Evolutionary conservation across 2,329 filamentous ascomycete genomes (phyloP).

Genomic region (Incumbomyces delicatus): DNA sequence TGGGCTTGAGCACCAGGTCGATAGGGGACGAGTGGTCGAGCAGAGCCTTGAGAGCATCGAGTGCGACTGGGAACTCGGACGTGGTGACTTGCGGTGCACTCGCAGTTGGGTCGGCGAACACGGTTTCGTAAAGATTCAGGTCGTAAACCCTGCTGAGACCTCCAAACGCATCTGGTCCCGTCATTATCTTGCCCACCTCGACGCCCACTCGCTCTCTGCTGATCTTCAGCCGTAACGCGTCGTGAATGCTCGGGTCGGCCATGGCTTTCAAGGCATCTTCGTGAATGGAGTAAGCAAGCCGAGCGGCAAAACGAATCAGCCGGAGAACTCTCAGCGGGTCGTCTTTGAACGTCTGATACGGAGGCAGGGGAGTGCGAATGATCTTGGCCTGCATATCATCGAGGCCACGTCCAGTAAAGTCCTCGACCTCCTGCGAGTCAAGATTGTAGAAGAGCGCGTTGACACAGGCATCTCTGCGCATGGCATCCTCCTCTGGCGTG

Average conservation of each 20-base stretch:
- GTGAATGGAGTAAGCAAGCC: constrained; percentile 72
- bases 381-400: constrained; percentile 61
- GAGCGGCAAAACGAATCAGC: constrained; percentile 80
- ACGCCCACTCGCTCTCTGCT: constrained; percentile 80
- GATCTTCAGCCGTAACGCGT: constrained; percentile 76
- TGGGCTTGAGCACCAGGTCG: constrained; percentile 13
- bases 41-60: constrained; percentile 11
- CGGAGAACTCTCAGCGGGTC: constrained; percentile 81
- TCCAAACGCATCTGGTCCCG: constrained; percentile 39
- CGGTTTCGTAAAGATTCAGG: constrained; percentile 16
- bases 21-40: constrained; percentile 14
- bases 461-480: constrained; percentile 82
- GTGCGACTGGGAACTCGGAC: constrained; percentile 5
- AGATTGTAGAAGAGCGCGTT: constrained; percentile 97
- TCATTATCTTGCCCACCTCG: constrained; percentile 86
- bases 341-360: constrained; percentile 86
- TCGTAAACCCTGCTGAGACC: constrained; percentile 18
- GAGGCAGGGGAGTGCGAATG: constrained; percentile 77
- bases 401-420: constrained; percentile 67
- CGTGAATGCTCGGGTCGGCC: constrained; percentile 65
- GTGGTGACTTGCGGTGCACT: background rate
- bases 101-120: constrained; percentile 17
- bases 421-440: constrained; percentile 67
- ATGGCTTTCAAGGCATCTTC: constrained; percentile 59
- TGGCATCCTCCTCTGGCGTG: constrained; percentile 78